These are phyloP conservation scores for Rhizophora apiculata DNA, from an alignment of 345 rosid species.

Conservation along the genomic window DNA sequence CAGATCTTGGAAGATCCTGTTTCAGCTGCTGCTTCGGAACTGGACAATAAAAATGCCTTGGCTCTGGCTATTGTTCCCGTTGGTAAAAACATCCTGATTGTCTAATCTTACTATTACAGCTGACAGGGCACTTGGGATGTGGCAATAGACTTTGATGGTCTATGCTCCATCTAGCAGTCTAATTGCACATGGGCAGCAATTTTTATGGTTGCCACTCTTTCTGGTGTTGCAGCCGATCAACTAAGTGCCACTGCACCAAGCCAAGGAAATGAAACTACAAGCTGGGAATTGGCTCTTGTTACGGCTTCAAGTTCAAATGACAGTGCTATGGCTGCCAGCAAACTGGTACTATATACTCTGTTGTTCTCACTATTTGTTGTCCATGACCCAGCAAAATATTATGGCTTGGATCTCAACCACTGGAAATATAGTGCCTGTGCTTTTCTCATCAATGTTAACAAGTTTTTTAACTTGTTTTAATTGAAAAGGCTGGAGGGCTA, in stretches of 20 bases:
- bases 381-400: not conserved
- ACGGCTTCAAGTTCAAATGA: conserved; percentile 88
- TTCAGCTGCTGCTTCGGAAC: conserved; percentile 59
- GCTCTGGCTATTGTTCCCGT: conserved; percentile 92
- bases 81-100: conserved; percentile 43
- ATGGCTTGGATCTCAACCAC: conserved; percentile 2
- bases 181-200: not conserved
- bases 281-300: conserved; percentile 96
- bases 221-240: conserved; percentile 55
- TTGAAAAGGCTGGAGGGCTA: conserved; percentile 79
- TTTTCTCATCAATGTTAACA: conserved; percentile 1
- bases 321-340: conserved; percentile 59
- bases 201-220: conserved; percentile 15
- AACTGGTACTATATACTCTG: conserved; percentile 51
- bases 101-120: not conserved
- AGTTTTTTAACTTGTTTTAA: conserved; percentile 9
- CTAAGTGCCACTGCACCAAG: conserved; percentile 38
- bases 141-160: not conserved
- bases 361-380: conserved; percentile 1
- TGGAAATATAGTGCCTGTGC: not conserved
- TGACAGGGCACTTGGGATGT: not conserved
- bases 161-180: not conserved
- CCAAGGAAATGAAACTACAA: conserved; percentile 51
- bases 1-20: conserved; percentile 76
- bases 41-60: conserved; percentile 80